Evolutionary conservation across 2,329 filamentous ascomycete species (phyloP).

Genomic region (Colletotrichum ledebouriae): DNA sequence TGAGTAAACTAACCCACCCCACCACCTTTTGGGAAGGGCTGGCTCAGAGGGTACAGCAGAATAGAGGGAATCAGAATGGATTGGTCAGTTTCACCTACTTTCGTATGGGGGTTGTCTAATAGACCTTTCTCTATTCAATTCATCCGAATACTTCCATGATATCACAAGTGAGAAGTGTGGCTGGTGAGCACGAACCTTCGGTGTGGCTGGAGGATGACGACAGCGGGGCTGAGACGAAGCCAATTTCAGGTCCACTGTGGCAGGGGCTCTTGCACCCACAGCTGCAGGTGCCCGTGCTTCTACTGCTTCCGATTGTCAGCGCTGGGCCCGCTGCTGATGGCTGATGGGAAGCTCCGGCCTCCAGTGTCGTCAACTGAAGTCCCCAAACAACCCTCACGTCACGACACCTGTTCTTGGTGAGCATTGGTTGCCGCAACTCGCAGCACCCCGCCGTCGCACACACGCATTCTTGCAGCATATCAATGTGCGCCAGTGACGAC

Average conservation of each 20-base stretch:
- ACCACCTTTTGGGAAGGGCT: too few species aligned
- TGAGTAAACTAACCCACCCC: too few species aligned
- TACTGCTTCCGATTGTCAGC: conserved; percentile 16
- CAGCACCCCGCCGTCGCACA: neutral
- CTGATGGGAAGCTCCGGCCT: conserved; percentile 4
- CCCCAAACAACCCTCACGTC: conserved; percentile 14
- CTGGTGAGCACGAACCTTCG: neutral
- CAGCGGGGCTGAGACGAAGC: conserved; percentile 15
- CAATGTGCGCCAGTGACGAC: neutral
- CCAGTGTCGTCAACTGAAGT: neutral
- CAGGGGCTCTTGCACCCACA: conserved; percentile 5
- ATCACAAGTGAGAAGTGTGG: too few species aligned
- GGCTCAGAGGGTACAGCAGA: too few species aligned
- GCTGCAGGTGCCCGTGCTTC: conserved; percentile 22
- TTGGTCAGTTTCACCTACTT: too few species aligned
- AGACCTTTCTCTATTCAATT: too few species aligned
- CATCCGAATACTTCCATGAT: too few species aligned
- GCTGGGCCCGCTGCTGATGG: neutral
- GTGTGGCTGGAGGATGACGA: conserved; percentile 6
- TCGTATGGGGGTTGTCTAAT: too few species aligned
- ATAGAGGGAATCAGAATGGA: too few species aligned
- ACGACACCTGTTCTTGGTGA: conserved; percentile 2
- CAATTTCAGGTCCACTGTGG: neutral
- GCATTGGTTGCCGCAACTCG: neutral
- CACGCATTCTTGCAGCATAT: neutral